Percentiles rank a stretch among this genome's conserved stretches.
phyloP scores from a whole-genome alignment of 768 basidiomycete species.

The Leccinum rimulosum region DNA sequence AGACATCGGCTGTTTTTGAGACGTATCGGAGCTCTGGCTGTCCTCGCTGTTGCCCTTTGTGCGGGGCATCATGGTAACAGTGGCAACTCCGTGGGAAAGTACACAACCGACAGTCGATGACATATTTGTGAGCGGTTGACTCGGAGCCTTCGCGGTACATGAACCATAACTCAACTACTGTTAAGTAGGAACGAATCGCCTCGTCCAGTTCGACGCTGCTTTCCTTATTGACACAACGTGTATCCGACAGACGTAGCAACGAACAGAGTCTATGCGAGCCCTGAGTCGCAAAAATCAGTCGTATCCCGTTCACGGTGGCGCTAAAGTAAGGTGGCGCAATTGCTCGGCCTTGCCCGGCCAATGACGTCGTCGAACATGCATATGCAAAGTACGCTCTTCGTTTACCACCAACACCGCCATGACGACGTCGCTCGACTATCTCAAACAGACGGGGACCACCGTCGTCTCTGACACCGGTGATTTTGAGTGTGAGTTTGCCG shows the following conservation, averaged over 20 bases:
- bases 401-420: constrained; percentile 39
- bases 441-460: constrained; percentile 87
- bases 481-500: constrained; percentile 61
- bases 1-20: constrained; percentile 7
- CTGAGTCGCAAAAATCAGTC: too few species aligned
- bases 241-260: too few species aligned
- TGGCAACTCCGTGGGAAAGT: too few species aligned
- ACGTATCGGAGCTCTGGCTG: constrained; percentile 14
- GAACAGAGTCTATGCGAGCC: too few species aligned
- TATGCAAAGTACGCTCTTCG: neutral
- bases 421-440: constrained; percentile 74
- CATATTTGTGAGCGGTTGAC: too few species aligned
- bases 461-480: constrained; percentile 91
- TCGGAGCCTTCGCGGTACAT: too few species aligned
- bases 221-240: constrained; percentile 11
- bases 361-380: neutral
- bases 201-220: constrained; percentile 30
- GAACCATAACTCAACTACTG: constrained; percentile 15
- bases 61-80: neutral
- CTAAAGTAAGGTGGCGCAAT: neutral
- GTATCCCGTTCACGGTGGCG: too few species aligned
- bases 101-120: too few species aligned
- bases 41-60: constrained; percentile 3
- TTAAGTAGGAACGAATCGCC: constrained; percentile 18
- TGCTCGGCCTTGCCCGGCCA: neutral